Conservation (phyloP, 139 green algal genomes). For the Marvania coccoides region DNA sequence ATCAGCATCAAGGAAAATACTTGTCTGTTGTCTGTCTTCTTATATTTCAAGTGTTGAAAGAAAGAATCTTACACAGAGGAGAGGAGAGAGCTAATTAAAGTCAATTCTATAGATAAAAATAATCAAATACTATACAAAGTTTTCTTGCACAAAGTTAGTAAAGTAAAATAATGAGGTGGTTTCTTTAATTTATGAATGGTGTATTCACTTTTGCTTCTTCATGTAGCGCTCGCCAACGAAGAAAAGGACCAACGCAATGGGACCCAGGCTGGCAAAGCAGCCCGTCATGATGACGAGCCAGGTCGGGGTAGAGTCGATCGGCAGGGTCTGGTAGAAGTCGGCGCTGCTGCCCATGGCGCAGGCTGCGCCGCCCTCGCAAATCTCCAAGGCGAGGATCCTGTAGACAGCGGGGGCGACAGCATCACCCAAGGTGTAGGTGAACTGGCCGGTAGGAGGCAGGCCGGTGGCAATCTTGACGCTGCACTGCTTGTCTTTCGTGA, state of each 20-base stretch:
- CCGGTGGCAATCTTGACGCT: not conserved
- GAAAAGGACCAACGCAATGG: constrained; percentile 9
- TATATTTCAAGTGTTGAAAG: no score
- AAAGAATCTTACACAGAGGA: no score
- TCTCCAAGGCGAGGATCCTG: constrained; percentile 13
- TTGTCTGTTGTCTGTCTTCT: no score
- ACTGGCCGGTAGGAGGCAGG: constrained; percentile 9
- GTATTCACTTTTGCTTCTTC: constrained; percentile 15
- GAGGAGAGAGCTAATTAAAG: no score
- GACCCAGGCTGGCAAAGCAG: constrained; percentile 11
- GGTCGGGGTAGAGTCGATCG: constrained; percentile 12
- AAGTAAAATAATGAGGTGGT: no score
- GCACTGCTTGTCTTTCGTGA: constrained; percentile 26
- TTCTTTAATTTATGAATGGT: no score
- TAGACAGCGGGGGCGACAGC: constrained; percentile 7
- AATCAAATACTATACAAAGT: no score
- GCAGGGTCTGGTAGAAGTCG: constrained; percentile 7
- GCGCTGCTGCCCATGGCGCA: constrained; percentile 8
- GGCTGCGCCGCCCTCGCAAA: constrained; percentile 4
- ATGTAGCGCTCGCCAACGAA: constrained; percentile 9
- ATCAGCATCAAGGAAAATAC: no score
- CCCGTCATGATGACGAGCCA: constrained; percentile 15
- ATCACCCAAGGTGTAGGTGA: not conserved
- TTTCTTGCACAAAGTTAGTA: no score
- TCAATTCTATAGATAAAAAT: no score